phyloP scores from a whole-genome alignment of 805 yeast species.

The Metschnikowia rubicola region DNA sequence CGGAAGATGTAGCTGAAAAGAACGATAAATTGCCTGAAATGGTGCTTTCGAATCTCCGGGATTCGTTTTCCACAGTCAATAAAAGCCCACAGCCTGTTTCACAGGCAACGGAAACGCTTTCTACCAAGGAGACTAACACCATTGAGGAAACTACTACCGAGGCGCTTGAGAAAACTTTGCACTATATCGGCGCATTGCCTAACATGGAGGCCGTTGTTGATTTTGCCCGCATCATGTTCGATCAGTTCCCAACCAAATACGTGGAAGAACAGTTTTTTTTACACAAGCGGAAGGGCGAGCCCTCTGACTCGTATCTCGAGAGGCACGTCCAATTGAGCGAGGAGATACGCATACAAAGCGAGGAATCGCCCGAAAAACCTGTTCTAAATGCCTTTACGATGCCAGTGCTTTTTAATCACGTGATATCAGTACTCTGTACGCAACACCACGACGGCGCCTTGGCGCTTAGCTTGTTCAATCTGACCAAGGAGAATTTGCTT shows the following conservation, averaged over 20 bases:
- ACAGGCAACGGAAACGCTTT: neutral
- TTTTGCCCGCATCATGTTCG: slow-evolving; percentile 17
- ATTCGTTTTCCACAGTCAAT: slow-evolving; percentile 9
- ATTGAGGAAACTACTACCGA: slow-evolving; percentile 9
- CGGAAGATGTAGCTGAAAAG: neutral
- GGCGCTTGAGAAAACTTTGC: slow-evolving; percentile 22
- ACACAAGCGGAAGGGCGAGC: slow-evolving; percentile 15
- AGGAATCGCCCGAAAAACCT: slow-evolving; percentile 23
- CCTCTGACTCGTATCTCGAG: slow-evolving; percentile 11
- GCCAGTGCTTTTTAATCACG: slow-evolving; percentile 34
- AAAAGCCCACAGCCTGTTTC: neutral
- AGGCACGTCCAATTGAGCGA: slow-evolving; percentile 22
- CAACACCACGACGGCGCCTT: slow-evolving; percentile 34
- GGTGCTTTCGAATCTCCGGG: slow-evolving; percentile 15
- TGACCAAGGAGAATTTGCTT: slow-evolving; percentile 30
- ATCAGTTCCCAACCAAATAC: slow-evolving; percentile 9
- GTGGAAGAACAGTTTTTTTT: slow-evolving; percentile 14
- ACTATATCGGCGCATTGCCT: slow-evolving; percentile 17
- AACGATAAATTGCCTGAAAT: slow-evolving; percentile 8
- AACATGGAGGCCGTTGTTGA: slow-evolving; percentile 15
- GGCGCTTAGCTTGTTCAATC: slow-evolving; percentile 35
- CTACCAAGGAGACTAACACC: neutral
- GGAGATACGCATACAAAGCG: slow-evolving; percentile 14
- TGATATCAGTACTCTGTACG: slow-evolving; percentile 23
- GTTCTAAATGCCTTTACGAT: slow-evolving; percentile 31